Base-by-base conservation (phyloP, 352 stramenopile genomes). In the Phytophthora fragariae region DNA sequence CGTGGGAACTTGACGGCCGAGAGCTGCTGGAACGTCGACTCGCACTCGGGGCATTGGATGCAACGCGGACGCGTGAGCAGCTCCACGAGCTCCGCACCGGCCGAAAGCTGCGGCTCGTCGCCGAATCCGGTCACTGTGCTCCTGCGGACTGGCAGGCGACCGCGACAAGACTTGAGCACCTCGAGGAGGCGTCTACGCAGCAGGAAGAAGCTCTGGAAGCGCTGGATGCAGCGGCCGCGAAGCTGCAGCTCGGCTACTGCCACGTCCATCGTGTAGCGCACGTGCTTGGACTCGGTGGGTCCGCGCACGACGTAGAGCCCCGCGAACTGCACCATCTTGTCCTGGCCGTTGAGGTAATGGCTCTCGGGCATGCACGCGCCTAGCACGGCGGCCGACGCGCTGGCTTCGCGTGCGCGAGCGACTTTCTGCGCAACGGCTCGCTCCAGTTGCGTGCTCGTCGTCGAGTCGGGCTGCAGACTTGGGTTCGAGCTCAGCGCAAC, bases 181-280 rank as follows among this genome's bases (percentile, higher is more conserved):
- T 78, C 72, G 4, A 91, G 70, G 7, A 93, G 57, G 0, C 77
- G 77, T 41, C 89, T 86, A 0, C 85, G 84, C 10, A 93, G 70
- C 21, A 80, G 21, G 58, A 79, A 84, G 63, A 88, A 93, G 68
- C 63, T 83, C 62, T 79, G 81, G 62, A 89, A 93, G 21, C 85
- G 84, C 70, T 90, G 79, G 31, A 84, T 88, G 61, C 75, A 82
- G 15, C 77, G 79, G 29, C 83, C 65, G 2, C 78, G 79, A 19
- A 93, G 72, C 44, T 87, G 67, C 19, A 90, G 67, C 52, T 86
- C 76, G 0, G 76, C 67, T 2, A 83, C 65, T 0, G 70, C 57
- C 33, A 93, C 63, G 37, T 90, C 81, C 85, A 93, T 93, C 19
- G 83, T 83, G 67, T 93, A 93, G 17, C 83, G 84, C 50, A 91